Evolutionary conservation across 805 yeast species (phyloP).

Genomic region (Candida odintsovae): DNA sequence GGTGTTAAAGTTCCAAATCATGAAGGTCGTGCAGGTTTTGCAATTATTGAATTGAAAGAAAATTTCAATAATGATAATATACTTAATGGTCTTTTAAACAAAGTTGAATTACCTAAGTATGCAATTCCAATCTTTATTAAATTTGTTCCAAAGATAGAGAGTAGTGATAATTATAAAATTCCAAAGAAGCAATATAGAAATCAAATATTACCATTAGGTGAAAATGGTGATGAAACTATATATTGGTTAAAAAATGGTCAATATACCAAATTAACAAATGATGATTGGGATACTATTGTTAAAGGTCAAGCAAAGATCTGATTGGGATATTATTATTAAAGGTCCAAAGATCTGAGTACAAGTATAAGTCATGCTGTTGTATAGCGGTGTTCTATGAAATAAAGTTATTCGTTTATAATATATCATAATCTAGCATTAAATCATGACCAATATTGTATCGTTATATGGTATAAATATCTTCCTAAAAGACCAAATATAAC

Average conservation of each 20-base stretch:
- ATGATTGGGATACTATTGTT: conserved; percentile 45
- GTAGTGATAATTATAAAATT: conserved; percentile 79
- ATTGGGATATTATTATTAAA: too few species aligned
- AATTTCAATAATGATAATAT: conserved; percentile 21
- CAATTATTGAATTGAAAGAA: conserved; percentile 55
- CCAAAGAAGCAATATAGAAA: conserved; percentile 63
- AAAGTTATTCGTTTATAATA: too few species aligned
- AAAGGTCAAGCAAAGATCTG: conserved; percentile 16
- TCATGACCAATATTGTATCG: background rate
- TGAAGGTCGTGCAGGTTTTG: conserved; percentile 94
- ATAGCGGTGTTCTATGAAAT: too few species aligned
- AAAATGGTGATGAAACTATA: conserved; percentile 48
- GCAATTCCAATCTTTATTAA: conserved; percentile 83
- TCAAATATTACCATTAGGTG: conserved; percentile 66
- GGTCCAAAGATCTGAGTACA: too few species aligned
- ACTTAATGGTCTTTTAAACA: conserved; percentile 32
- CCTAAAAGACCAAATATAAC: conserved; percentile 17
- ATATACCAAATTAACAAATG: conserved; percentile 52
- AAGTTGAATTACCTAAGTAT: conserved; percentile 63
- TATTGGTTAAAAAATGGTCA: conserved; percentile 60
- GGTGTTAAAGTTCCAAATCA: conserved; percentile 81
- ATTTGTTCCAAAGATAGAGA: conserved; percentile 53
- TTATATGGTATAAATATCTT: conserved; percentile 5
- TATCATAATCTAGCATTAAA: background rate
- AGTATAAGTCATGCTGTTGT: too few species aligned